Conservation (phyloP, 208 protist genomes). For the Zelonia costaricensis region DNA sequence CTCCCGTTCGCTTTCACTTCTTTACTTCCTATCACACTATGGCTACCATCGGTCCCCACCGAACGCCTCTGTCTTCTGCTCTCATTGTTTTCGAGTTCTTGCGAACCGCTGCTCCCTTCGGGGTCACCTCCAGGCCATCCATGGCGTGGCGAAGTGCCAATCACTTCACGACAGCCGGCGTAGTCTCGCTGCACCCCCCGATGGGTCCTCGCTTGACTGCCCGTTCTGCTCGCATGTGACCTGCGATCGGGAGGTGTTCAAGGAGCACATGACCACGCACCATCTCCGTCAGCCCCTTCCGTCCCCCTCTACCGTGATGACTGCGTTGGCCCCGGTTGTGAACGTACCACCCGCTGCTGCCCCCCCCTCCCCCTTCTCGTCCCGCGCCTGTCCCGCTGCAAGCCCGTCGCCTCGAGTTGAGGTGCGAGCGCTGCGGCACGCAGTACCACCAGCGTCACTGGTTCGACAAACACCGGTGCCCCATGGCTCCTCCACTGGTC, state of each 20-base stretch:
- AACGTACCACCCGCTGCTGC: neutral
- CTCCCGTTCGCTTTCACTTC: neutral
- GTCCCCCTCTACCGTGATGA: neutral
- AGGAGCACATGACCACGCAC: neutral
- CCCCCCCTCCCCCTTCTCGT: neutral
- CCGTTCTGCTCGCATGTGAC: neutral
- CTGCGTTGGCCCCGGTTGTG: neutral
- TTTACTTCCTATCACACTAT: constrained; percentile 4
- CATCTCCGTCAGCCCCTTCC: neutral
- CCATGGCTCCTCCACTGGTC: neutral
- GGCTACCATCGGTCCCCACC: neutral
- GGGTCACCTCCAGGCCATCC: neutral
- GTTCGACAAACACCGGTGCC: neutral
- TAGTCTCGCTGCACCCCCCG: neutral
- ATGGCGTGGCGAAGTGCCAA: neutral
- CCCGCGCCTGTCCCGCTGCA: neutral
- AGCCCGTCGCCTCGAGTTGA: neutral
- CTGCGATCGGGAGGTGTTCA: neutral
- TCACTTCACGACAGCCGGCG: neutral
- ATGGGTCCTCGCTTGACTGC: neutral
- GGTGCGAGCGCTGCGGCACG: neutral
- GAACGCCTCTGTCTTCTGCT: neutral
- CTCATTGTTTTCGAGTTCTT: neutral
- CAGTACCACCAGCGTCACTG: neutral
- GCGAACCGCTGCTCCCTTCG: neutral